Conservation (phyloP, 2,329 filamentous ascomycete genomes). For the Geosmithia morbida region DNA sequence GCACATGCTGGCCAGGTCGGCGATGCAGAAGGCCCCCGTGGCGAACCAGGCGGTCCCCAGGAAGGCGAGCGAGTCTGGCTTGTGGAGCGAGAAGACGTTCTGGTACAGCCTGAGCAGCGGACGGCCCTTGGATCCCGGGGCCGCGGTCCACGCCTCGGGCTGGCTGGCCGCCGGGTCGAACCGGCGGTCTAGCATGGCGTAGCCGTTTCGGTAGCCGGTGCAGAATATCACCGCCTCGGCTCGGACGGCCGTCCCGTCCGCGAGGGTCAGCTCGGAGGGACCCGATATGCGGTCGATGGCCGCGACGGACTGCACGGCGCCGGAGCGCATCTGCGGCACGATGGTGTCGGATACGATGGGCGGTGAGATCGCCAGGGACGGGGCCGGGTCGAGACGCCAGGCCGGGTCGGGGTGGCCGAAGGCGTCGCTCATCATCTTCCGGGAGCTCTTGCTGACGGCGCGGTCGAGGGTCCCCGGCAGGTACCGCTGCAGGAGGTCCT, state of each 20-base stretch:
- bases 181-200: conserved; percentile 10
- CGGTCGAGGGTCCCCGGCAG: conserved; percentile 7
- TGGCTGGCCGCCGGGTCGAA: conserved; percentile 12
- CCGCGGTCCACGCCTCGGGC: conserved; percentile 9
- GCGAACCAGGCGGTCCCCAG: conserved; percentile 20
- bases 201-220: conserved; percentile 19
- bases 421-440: background rate
- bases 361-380: conserved; percentile 8
- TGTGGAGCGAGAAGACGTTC: conserved; percentile 26
- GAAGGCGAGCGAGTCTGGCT: conserved; percentile 28
- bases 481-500: conserved; percentile 12
- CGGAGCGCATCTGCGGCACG: conserved; percentile 18
- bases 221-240: conserved; percentile 17
- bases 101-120: conserved; percentile 22
- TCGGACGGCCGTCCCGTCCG: conserved; percentile 11
- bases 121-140: conserved; percentile 11
- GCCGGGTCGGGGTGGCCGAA: conserved; percentile 11
- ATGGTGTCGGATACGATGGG: conserved; percentile 14
- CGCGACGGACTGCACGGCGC: conserved; percentile 17
- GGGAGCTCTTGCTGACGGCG: conserved; percentile 8
- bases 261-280: conserved; percentile 11
- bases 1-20: conserved; percentile 26
- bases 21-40: conserved; percentile 18
- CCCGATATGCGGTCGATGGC: conserved; percentile 10
- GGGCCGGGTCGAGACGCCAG: conserved; percentile 13